Evolutionary conservation across 768 basidiomycete species (phyloP).

Genomic region (Lentinula aciculospora): DNA sequence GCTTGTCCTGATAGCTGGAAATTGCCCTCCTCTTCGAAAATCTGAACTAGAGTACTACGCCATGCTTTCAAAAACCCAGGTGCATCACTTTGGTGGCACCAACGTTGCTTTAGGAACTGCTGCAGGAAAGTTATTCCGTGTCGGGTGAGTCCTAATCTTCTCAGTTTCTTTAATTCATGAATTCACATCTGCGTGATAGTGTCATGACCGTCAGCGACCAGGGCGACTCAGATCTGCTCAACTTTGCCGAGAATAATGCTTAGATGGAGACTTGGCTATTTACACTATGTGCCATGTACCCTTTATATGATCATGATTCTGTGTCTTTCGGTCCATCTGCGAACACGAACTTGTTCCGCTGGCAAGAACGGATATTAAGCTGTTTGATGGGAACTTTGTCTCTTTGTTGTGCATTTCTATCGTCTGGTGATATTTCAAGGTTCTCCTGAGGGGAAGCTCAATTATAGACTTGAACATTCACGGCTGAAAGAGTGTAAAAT

Average conservation of each 20-base stretch:
- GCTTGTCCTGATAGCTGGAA: constrained; percentile 96
- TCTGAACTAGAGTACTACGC: constrained; percentile 99
- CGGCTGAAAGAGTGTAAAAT: no score
- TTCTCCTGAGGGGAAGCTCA: no score
- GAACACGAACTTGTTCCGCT: no score
- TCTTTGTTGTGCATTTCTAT: no score
- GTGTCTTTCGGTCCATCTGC: no score
- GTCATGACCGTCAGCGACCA: constrained; percentile 96
- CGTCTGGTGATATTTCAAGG: no score
- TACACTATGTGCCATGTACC: background rate
- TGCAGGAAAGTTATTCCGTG: constrained; percentile 98
- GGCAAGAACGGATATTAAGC: no score
- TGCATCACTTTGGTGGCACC: constrained; percentile 96
- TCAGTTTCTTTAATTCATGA: background rate
- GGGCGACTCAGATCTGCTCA: constrained; percentile 94
- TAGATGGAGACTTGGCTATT: background rate
- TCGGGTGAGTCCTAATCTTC: constrained; percentile 52
- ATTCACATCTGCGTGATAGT: constrained; percentile 34
- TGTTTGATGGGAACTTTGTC: no score
- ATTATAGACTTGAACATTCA: no score
- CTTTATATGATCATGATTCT: no score
- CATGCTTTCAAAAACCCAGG: constrained; percentile 98
- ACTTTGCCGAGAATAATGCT: constrained; percentile 70
- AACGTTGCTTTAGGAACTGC: constrained; percentile 99
- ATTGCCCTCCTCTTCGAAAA: constrained; percentile 98